A percentile compares a stretch with the other conserved stretches of the same genome.
These are phyloP conservation scores for Candida tetrigidarum DNA, from an alignment of 1,139 yeast species.

Conservation along the genomic window DNA sequence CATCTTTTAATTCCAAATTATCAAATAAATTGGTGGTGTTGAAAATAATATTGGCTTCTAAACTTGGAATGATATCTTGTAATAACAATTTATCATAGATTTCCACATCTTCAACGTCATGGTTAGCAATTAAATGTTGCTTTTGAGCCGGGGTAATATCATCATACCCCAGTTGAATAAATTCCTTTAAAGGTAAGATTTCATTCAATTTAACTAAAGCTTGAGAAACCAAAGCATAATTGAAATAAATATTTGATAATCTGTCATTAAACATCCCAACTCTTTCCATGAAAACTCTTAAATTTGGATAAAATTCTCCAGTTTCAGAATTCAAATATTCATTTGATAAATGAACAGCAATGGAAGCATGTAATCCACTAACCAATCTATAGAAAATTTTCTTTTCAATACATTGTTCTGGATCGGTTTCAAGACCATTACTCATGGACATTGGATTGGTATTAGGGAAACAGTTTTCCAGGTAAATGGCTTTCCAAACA, in stretches of 20 bases:
- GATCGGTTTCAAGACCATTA: constrained; percentile 26
- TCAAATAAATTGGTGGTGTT: constrained; percentile 52
- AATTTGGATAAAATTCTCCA: constrained; percentile 83
- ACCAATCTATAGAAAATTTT: constrained; percentile 84
- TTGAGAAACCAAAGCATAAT: constrained; percentile 86
- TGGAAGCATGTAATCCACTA: constrained; percentile 95
- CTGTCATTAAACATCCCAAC: constrained; percentile 93
- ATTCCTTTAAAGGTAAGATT: constrained; percentile 31
- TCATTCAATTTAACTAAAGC: constrained; percentile 68
- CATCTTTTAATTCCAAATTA: constrained; percentile 72
- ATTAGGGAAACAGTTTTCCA: constrained; percentile 84
- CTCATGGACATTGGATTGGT: constrained; percentile 43
- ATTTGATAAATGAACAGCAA: constrained; percentile 89
- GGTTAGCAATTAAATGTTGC: constrained; percentile 52
- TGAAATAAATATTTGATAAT: constrained; percentile 86
- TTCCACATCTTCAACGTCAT: constrained; percentile 31
- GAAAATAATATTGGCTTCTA: constrained; percentile 43
- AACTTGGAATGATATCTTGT: constrained; percentile 31
- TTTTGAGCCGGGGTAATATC: constrained; percentile 28
- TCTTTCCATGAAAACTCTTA: constrained; percentile 81
- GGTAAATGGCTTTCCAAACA: constrained; percentile 92
- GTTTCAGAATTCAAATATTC: constrained; percentile 77
- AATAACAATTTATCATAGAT: constrained; percentile 43
- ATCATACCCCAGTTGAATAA: constrained; percentile 27
- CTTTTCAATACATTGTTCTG: constrained; percentile 76